These are phyloP conservation scores for Emericellopsis terricola DNA, from an alignment of 495 filamentous ascomycete genomes.

Conservation along the genomic window DNA sequence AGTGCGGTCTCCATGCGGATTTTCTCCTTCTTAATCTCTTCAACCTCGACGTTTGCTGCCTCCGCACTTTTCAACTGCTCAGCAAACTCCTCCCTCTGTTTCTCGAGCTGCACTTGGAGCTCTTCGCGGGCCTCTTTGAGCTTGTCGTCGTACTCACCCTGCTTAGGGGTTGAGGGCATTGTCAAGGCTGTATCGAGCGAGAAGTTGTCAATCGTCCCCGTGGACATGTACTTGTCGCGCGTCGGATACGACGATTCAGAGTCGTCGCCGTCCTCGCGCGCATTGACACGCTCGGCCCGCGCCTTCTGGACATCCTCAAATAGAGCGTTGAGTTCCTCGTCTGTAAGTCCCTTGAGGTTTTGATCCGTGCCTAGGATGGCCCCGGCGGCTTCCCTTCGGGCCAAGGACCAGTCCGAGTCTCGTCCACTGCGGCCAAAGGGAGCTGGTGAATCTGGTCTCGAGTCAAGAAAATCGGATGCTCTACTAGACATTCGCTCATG, in stretches of 20 bases:
- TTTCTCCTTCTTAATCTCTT: conserved; percentile 74
- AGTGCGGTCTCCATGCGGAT: conserved; percentile 73
- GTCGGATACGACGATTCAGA: conserved; percentile 80
- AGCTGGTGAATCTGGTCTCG: conserved; percentile 64
- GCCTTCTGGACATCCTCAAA: conserved; percentile 90
- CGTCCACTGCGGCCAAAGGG: conserved; percentile 44
- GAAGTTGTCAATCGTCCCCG: conserved; percentile 89
- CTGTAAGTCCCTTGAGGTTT: conserved; percentile 70
- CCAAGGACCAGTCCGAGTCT: conserved; percentile 93
- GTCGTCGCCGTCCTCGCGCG: conserved; percentile 69
- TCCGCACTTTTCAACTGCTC: conserved; percentile 66
- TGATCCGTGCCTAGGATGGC: conserved; percentile 86
- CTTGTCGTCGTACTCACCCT: conserved; percentile 52
- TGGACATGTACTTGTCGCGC: conserved; percentile 91
- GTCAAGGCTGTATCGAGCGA: conserved; percentile 89
- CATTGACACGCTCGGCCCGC: conserved; percentile 59
- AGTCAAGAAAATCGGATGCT: conserved; percentile 46
- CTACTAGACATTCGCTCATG: conserved; percentile 68
- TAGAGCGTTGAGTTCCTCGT: conserved; percentile 87
- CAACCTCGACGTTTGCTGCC: conserved; percentile 58
- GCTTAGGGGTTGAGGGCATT: conserved; percentile 78
- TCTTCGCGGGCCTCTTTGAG: conserved; percentile 62
- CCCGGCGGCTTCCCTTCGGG: conserved; percentile 76
- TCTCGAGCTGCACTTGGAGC: conserved; percentile 77
- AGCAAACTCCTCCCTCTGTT: conserved; percentile 69